These are phyloP conservation scores for Zoysia japonica DNA, from an alignment of 176 grass and related monocot species.

Conservation along the genomic window DNA sequence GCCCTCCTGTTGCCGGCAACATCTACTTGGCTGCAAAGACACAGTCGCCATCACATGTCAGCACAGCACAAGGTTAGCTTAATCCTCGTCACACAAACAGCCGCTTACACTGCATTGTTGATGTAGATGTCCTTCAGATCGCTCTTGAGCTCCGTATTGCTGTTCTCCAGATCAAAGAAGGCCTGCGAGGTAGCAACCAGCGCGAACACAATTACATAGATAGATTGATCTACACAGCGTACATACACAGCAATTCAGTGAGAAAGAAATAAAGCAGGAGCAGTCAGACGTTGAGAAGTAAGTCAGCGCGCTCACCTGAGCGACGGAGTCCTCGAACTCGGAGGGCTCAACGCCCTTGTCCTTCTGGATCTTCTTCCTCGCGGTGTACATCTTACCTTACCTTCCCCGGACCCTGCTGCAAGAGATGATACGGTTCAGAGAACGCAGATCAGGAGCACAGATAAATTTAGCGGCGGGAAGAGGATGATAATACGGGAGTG, in stretches of 20 bases:
- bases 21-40: conserved; percentile 69
- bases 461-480: background rate
- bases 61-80: background rate
- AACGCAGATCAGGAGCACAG: background rate
- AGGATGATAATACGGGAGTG: background rate
- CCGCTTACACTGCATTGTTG: conserved; percentile 59
- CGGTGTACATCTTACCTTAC: conserved; percentile 74
- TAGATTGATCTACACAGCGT: background rate
- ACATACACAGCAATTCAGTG: background rate
- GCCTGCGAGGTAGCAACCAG: conserved; percentile 36
- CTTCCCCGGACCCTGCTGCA: conserved; percentile 23
- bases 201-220: background rate
- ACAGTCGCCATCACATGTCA: background rate
- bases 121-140: conserved; percentile 91
- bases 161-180: conserved; percentile 94
- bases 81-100: background rate
- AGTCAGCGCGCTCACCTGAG: conserved; percentile 55
- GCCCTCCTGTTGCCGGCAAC: conserved; percentile 75
- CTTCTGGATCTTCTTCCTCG: conserved; percentile 96
- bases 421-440: background rate
- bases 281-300: background rate
- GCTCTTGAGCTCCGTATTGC: conserved; percentile 81
- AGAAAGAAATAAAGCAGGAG: background rate
- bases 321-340: conserved; percentile 88
- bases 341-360: conserved; percentile 85